These are phyloP conservation scores for Tolypocladium ophioglossoides DNA, from an alignment of 2,329 filamentous ascomycete genomes.

Conservation along the genomic window DNA sequence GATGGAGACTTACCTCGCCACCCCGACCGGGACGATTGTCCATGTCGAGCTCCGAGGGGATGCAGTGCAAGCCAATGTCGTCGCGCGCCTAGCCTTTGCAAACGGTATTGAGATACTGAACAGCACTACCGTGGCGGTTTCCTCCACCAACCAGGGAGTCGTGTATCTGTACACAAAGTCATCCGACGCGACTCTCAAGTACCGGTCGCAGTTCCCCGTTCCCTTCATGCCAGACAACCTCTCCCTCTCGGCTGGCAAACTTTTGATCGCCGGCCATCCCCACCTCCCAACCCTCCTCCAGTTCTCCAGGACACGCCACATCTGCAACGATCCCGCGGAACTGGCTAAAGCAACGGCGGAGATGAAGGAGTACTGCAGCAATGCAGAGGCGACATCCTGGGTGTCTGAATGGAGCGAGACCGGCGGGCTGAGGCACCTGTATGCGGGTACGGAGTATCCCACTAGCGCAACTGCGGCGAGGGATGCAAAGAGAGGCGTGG, in stretches of 20 bases:
- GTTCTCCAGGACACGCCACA: conserved; percentile 19
- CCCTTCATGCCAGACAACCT: conserved; percentile 32
- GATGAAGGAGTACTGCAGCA: conserved; percentile 5
- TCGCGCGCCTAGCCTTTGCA: conserved; percentile 25
- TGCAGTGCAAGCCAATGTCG: conserved; percentile 11
- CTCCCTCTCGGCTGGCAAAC: conserved; percentile 15
- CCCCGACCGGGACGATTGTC: conserved; percentile 23
- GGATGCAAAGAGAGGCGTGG: conserved; percentile 18
- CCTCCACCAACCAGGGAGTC: conserved; percentile 18
- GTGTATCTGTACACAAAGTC: conserved; percentile 20
- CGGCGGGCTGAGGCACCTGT: conserved; percentile 20
- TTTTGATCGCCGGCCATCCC: conserved; percentile 30
- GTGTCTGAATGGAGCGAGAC: conserved; percentile 24
- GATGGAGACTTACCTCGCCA: conserved; percentile 22
- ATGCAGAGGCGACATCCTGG: conserved; percentile 13
- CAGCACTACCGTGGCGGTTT: conserved; percentile 24
- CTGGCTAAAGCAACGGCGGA: conserved; percentile 10
- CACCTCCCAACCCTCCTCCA: conserved; percentile 19
- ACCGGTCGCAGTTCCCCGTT: conserved; percentile 1
- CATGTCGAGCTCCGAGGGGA: conserved; percentile 16
- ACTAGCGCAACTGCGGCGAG: conserved; percentile 21
- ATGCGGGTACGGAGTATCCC: conserved; percentile 21
- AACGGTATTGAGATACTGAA: conserved; percentile 32
- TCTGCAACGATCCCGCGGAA: conserved; percentile 21
- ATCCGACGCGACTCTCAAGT: not conserved